Percentiles rank a stretch among this genome's conserved stretches.
phyloP scores from a whole-genome alignment of 495 filamentous ascomycete genomes.

The Daldinia decipiens region DNA sequence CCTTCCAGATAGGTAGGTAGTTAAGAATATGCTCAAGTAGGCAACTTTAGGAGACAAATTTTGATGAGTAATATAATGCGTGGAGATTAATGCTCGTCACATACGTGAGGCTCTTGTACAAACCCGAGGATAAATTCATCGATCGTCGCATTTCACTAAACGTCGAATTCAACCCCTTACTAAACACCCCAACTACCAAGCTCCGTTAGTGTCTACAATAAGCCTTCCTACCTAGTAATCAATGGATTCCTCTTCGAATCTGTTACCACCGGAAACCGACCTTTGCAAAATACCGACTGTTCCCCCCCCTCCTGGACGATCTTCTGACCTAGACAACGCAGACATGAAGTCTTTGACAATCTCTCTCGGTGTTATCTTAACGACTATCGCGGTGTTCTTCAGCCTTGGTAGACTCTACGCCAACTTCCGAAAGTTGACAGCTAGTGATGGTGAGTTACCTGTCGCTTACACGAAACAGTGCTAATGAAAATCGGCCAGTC shows the following conservation, averaged over 20 bases:
- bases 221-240: background rate
- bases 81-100: background rate
- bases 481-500: background rate
- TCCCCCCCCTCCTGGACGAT: background rate
- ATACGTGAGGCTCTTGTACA: background rate
- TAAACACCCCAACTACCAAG: no score
- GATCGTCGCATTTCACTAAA: no score
- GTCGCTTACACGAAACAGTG: background rate
- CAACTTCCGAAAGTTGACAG: background rate
- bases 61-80: no score
- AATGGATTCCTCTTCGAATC: background rate
- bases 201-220: no score
- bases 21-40: no score
- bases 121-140: background rate
- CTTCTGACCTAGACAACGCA: background rate
- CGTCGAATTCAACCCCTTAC: no score
- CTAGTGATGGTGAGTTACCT: constrained; percentile 1
- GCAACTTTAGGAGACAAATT: no score
- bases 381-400: background rate
- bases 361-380: background rate
- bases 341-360: background rate
- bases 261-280: background rate
- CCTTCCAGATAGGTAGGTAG: no score
- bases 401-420: background rate
- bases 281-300: background rate